Percentiles rank a stretch among this genome's conserved stretches.
Evolutionary conservation across 1,139 yeast genomes (phyloP).

Genomic region (Protomyces lactucae-debilis): DNA sequence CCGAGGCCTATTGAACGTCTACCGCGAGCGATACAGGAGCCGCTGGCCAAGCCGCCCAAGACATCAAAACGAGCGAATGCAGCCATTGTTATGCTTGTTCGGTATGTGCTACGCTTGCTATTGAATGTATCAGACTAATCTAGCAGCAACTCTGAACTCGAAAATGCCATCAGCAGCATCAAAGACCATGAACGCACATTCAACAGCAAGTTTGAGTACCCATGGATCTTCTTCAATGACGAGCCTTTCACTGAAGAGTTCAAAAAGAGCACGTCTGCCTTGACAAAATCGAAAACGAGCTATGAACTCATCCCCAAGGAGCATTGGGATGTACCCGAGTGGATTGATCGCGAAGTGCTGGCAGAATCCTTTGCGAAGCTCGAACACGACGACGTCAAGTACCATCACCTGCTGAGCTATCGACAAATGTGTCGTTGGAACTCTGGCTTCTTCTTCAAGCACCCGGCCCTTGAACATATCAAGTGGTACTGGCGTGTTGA

Average conservation of each 20-base stretch:
- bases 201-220: slow-evolving; percentile 60
- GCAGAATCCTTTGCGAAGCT: slow-evolving; percentile 55
- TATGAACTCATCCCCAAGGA: slow-evolving; percentile 60
- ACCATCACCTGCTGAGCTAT: slow-evolving; percentile 63
- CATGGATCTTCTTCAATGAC: slow-evolving; percentile 77
- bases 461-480: slow-evolving; percentile 63
- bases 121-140: slow-evolving; percentile 45
- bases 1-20: slow-evolving; percentile 3
- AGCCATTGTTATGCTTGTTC: slow-evolving; percentile 21
- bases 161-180: slow-evolving; percentile 55
- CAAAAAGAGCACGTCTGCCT: slow-evolving; percentile 42
- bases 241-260: slow-evolving; percentile 51
- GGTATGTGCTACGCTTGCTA: background rate
- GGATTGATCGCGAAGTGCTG: slow-evolving; percentile 57
- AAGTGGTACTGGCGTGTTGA: slow-evolving; percentile 95
- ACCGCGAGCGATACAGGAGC: background rate
- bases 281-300: slow-evolving; percentile 57
- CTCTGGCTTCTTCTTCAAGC: slow-evolving; percentile 83
- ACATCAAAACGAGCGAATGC: slow-evolving; percentile 10
- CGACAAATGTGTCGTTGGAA: slow-evolving; percentile 90
- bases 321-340: slow-evolving; percentile 70
- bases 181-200: slow-evolving; percentile 66
- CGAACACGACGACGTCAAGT: slow-evolving; percentile 50
- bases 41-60: slow-evolving; percentile 12
- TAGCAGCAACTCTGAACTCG: slow-evolving; percentile 52